Percentiles rank a stretch among this genome's conserved stretches.
phyloP scores from a whole-genome alignment of 345 rosid species.

The Ceriops tagal region DNA sequence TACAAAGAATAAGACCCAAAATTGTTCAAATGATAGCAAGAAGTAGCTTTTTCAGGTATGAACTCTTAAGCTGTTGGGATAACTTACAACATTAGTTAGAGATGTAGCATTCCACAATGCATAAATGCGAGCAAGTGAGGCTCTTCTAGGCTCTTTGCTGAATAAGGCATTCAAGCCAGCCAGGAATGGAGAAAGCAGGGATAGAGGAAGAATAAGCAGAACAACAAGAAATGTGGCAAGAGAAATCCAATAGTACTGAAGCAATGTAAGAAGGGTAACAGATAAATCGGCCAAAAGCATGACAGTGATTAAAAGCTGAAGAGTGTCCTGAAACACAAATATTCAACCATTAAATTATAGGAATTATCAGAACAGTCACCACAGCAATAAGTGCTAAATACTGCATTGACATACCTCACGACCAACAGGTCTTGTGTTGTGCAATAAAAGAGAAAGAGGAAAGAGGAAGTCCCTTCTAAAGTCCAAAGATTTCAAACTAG shows the following conservation, averaged over 20 bases:
- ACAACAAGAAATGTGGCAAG: slow-evolving; percentile 80
- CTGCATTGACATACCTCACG: slow-evolving; percentile 57
- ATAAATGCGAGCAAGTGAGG: slow-evolving; percentile 82
- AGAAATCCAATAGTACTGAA: slow-evolving; percentile 91
- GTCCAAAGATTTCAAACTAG: slow-evolving; percentile 65
- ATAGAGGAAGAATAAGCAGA: slow-evolving; percentile 84
- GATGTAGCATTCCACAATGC: slow-evolving; percentile 92
- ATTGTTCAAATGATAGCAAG: not conserved
- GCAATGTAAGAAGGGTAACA: slow-evolving; percentile 74
- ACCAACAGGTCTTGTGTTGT: slow-evolving; percentile 85
- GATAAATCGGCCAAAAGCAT: slow-evolving; percentile 88
- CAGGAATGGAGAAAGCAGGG: slow-evolving; percentile 86
- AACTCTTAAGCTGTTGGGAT: not conserved
- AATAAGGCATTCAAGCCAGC: slow-evolving; percentile 94
- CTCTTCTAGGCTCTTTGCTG: slow-evolving; percentile 89
- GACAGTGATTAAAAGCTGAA: slow-evolving; percentile 70
- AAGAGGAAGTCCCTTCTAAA: slow-evolving; percentile 66
- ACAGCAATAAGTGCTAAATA: slow-evolving; percentile 4
- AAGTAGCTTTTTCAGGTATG: not conserved
- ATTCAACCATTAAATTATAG: slow-evolving; percentile 7
- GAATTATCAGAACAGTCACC: slow-evolving; percentile 4
- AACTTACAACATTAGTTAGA: slow-evolving; percentile 80
- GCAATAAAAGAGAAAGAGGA: slow-evolving; percentile 72
- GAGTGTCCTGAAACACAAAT: slow-evolving; percentile 60
- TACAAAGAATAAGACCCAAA: not conserved